Evolutionary conservation across 441 rosid genomes (phyloP), one percentile per base, ranked within the genome.

Genomic region (Adansonia rubrostipa): DNA sequence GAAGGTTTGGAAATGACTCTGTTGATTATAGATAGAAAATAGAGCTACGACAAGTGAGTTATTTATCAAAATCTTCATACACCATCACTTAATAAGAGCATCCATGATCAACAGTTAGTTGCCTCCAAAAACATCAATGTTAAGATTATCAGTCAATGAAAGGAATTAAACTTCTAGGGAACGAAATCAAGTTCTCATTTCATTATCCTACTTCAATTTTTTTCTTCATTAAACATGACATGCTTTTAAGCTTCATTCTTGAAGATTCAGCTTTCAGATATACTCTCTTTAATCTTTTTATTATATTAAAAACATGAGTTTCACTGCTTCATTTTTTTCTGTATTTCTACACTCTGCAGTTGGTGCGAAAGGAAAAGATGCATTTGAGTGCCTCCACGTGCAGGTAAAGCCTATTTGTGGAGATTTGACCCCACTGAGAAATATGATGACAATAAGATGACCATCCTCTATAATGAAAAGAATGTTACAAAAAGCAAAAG

Each of bases 131-230:
- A 10, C 66, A 61, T 24, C 17, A 61, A 61, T 24, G 6, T 0
- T 22, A 22, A 22, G 64, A 24, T 60, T 42, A 20, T 20, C 15
- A 60, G 64, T 60, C 36, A 4, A 11, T 22, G 15, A 22, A 60
- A 60, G n/a, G 4, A 62, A 62, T 62, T 42, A 62, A 62, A 11
- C 28, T 62, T 62, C 66, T 11, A 62, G 40, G 36, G 42, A 5
- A 61, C 42, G 42, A 61, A 24, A 24, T 47, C 40, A 61, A 61
- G 65, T 61, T 61, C n/a, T 61, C 15, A 61, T 22, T 61, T 61
- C 66, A 62, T 62, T 62, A 47, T 47, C 0, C 13, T 47, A 13
- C 50, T 47, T 47, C 50, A 42, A 42, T 42, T 42, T 42, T 42
- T 42, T 42, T 42, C 45, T 42, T 42, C 45, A 42, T 42, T 5